These are phyloP conservation scores for Phytophthora hybrid DNA, from an alignment of 352 stramenopile species.

Conservation along the genomic window DNA sequence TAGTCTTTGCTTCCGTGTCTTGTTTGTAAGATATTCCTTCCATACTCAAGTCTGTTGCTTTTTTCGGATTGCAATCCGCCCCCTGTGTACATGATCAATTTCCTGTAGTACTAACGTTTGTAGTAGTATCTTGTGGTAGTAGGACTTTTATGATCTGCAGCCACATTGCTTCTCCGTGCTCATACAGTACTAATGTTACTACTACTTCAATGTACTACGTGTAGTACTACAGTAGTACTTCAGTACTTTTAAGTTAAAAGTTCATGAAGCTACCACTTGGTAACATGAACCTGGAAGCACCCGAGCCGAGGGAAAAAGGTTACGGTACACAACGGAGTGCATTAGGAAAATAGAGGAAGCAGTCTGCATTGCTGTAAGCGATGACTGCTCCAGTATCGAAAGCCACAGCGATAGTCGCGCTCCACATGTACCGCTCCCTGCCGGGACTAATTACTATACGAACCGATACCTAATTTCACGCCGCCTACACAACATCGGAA, in stretches of 20 bases:
- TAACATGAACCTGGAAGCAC: background rate
- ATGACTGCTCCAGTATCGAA: slow-evolving; percentile 3
- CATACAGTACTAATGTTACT: too few species aligned
- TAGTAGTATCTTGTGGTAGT: too few species aligned
- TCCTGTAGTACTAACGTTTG: too few species aligned
- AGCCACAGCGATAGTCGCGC: background rate
- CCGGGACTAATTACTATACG: slow-evolving; percentile 39
- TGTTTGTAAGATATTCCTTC: slow-evolving; percentile 54
- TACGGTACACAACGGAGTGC: background rate
- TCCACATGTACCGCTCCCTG: slow-evolving; percentile 4
- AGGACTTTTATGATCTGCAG: too few species aligned
- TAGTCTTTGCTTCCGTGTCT: slow-evolving; percentile 32
- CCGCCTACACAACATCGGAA: slow-evolving; percentile 60
- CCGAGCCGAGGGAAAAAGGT: background rate
- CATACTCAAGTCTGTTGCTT: slow-evolving; percentile 24
- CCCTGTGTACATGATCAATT: too few species aligned
- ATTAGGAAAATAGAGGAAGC: slow-evolving; percentile 10
- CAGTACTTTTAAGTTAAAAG: too few species aligned
- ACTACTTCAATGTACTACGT: too few species aligned
- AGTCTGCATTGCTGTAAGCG: background rate
- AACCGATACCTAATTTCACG: slow-evolving; percentile 16
- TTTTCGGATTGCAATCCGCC: background rate
- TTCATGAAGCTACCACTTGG: too few species aligned
- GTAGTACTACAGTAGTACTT: too few species aligned
- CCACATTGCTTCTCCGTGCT: too few species aligned